These are phyloP conservation scores for Rossbeevera mucosa DNA, from an alignment of 768 basidiomycete genomes.

Conservation along the genomic window DNA sequence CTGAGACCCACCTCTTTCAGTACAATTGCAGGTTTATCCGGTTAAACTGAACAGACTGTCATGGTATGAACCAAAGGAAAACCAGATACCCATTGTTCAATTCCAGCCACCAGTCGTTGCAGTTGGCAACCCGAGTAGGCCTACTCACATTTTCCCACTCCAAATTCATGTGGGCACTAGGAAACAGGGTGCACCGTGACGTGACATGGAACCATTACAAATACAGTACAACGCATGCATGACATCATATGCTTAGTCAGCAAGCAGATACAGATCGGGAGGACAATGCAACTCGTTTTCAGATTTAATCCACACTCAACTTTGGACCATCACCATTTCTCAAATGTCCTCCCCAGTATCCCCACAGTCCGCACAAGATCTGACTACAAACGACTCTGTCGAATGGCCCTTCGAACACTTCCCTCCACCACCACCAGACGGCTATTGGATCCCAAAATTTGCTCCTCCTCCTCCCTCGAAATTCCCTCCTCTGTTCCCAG, in stretches of 20 bases:
- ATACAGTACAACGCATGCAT: too few relatives aligned
- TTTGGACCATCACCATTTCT: neutral
- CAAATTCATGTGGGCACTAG: neutral
- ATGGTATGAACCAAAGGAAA: neutral
- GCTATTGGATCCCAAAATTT: conserved; percentile 24
- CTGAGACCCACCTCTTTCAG: neutral
- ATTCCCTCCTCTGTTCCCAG: conserved; percentile 8
- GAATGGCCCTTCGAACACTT: conserved; percentile 29
- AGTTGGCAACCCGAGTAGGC: neutral
- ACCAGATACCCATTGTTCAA: neutral
- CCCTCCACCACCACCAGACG: conserved; percentile 24
- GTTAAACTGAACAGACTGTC: neutral
- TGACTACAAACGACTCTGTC: neutral
- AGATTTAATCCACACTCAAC: neutral
- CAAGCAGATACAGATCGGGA: neutral
- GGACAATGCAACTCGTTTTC: neutral
- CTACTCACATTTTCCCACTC: conserved; percentile 5
- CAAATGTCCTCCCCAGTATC: conserved; percentile 5
- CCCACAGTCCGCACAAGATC: neutral
- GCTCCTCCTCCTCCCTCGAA: conserved; percentile 16
- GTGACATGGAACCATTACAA: neutral
- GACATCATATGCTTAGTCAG: neutral
- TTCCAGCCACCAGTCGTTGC: neutral
- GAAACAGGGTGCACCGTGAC: neutral
- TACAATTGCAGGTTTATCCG: neutral